phyloP scores from a whole-genome alignment of 2,329 filamentous ascomycete species.

The Whalleya microplaca region DNA sequence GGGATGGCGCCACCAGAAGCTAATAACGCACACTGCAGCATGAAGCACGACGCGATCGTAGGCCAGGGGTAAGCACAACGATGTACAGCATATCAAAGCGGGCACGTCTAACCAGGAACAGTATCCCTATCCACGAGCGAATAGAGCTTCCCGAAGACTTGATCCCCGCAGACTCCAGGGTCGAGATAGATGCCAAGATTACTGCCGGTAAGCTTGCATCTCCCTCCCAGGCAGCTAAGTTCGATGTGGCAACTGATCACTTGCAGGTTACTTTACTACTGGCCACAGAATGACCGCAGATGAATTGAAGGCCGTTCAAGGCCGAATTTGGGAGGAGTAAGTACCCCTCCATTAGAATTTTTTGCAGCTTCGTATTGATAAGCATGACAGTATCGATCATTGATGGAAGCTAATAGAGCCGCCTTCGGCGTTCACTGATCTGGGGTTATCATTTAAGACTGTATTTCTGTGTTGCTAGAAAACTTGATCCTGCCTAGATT shows the following conservation, averaged over 20 bases:
- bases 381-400: constrained; percentile 46
- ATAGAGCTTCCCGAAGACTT: constrained; percentile 91
- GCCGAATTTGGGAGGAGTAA: constrained; percentile 87
- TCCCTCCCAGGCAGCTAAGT: constrained; percentile 7
- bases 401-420: constrained; percentile 30
- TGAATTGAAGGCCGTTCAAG: constrained; percentile 83
- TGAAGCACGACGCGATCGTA: constrained; percentile 91
- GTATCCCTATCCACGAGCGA: constrained; percentile 84
- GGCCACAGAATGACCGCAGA: constrained; percentile 88
- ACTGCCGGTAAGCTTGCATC: constrained; percentile 71
- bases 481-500: constrained; percentile 23
- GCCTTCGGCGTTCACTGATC: constrained; percentile 6
- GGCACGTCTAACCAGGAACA: constrained; percentile 39
- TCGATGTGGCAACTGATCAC: constrained; percentile 31
- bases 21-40: constrained; percentile 54
- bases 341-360: constrained; percentile 33
- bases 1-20: constrained; percentile 22
- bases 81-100: constrained; percentile 21
- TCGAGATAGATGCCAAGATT: constrained; percentile 99
- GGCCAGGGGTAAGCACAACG: constrained; percentile 66
- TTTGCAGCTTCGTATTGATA: constrained; percentile 27
- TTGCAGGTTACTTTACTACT: constrained; percentile 74
- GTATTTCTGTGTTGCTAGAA: constrained; percentile 19
- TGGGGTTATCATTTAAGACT: constrained; percentile 13
- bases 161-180: constrained; percentile 91